A percentile compares a stretch with the other conserved stretches of the same genome.
Evolutionary conservation across 2,329 filamentous ascomycete genomes (phyloP).

Genomic region (Fusarium sterilihyphosum): DNA sequence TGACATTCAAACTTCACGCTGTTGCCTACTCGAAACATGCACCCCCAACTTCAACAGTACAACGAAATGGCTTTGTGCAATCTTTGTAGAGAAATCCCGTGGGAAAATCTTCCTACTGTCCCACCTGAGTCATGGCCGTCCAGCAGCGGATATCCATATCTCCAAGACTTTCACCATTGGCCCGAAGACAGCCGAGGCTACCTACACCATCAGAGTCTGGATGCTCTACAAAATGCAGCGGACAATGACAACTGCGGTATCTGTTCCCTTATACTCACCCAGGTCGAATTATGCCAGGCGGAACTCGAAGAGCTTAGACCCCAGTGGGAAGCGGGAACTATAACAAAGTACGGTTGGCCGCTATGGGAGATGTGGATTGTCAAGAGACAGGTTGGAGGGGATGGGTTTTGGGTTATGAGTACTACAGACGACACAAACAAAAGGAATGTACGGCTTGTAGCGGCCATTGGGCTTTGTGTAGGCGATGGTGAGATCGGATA

Average conservation of each 20-base stretch:
- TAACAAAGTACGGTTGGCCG: not conserved
- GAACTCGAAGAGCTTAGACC: not conserved
- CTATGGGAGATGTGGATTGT: conserved; percentile 8
- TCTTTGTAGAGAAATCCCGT: not conserved
- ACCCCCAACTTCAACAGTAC: not conserved
- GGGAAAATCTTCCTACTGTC: not conserved
- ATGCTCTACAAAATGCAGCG: not conserved
- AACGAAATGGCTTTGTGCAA: not conserved
- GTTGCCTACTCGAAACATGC: not conserved
- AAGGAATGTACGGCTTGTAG: not conserved
- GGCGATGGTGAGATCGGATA: not conserved
- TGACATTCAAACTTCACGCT: not conserved
- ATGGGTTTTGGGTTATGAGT: conserved; percentile 11
- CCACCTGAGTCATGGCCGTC: rapidly evolving
- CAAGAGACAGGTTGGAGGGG: not conserved
- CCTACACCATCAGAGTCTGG: not conserved
- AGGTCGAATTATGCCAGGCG: not conserved
- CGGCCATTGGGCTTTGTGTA: conserved; percentile 7
- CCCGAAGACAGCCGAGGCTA: not conserved
- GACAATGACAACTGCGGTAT: not conserved
- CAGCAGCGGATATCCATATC: not conserved
- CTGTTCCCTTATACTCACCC: not conserved
- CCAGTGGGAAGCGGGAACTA: not conserved
- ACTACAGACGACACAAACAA: rapidly evolving
- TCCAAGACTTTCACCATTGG: not conserved